Conservation (phyloP, 805 yeast species). For the Starmerella lactis-condensi region DNA sequence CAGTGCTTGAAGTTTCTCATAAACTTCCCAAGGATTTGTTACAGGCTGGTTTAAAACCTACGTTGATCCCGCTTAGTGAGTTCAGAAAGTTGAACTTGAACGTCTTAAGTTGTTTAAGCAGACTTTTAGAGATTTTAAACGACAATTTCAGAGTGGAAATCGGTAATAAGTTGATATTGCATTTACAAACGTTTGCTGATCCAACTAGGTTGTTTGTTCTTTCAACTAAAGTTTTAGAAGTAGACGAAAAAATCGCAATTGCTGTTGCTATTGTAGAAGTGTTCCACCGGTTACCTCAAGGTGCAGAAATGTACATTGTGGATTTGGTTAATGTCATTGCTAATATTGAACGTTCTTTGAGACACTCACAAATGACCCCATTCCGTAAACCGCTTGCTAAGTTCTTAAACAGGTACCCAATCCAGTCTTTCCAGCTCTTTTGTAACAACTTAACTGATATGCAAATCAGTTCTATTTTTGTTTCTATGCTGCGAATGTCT, state of each 20-base stretch:
- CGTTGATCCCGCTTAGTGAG: slow-evolving; percentile 86
- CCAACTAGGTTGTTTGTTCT: slow-evolving; percentile 56
- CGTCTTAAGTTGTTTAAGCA: slow-evolving; percentile 79
- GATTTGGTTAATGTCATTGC: slow-evolving; percentile 62
- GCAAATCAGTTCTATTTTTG: slow-evolving; percentile 44
- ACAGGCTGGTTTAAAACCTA: slow-evolving; percentile 91
- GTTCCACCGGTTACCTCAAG: slow-evolving; percentile 78
- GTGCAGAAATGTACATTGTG: slow-evolving; percentile 80
- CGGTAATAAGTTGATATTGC: slow-evolving; percentile 82
- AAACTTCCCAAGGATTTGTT: slow-evolving; percentile 82
- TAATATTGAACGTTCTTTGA: slow-evolving; percentile 60
- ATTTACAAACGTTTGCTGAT: slow-evolving; percentile 89
- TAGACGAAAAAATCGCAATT: slow-evolving; percentile 66
- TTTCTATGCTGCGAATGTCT: slow-evolving; percentile 42
- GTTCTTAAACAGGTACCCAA: slow-evolving; percentile 66
- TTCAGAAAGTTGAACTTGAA: slow-evolving; percentile 76
- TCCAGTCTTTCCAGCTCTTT: slow-evolving; percentile 54
- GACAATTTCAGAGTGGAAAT: slow-evolving; percentile 93
- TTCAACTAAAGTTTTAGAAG: slow-evolving; percentile 62
- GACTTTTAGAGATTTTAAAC: slow-evolving; percentile 66
- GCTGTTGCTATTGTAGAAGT: slow-evolving; percentile 80
- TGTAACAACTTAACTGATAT: slow-evolving; percentile 46
- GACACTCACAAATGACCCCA: slow-evolving; percentile 74
- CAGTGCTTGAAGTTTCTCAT: slow-evolving; percentile 57
- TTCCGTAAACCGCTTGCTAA: slow-evolving; percentile 80